phyloP scores from a whole-genome alignment of 2,329 filamentous ascomycete species.

The Claviceps sp. region DNA sequence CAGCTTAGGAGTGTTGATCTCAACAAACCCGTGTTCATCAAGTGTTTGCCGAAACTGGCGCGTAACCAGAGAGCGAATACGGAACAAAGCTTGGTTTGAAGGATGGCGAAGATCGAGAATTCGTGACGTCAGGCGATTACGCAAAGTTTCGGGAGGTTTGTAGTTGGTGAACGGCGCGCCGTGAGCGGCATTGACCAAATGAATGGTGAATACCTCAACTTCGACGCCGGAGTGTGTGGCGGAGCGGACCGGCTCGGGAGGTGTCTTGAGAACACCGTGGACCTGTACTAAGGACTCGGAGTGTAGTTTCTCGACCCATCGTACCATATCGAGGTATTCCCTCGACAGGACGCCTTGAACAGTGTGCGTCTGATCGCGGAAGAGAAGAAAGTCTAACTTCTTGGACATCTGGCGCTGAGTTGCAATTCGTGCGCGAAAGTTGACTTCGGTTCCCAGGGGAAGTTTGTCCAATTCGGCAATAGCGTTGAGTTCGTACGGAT shows the following conservation, averaged over 20 bases:
- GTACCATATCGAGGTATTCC: slow-evolving; percentile 56
- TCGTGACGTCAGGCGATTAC: slow-evolving; percentile 63
- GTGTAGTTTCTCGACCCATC: slow-evolving; percentile 75
- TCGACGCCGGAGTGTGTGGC: slow-evolving; percentile 67
- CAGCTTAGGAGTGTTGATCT: slow-evolving; percentile 88
- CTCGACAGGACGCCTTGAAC: slow-evolving; percentile 65
- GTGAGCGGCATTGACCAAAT: slow-evolving; percentile 37
- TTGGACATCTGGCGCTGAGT: slow-evolving; percentile 71
- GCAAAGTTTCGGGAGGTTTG: slow-evolving; percentile 49
- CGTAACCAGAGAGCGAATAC: slow-evolving; percentile 68
- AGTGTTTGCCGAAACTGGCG: slow-evolving; percentile 68
- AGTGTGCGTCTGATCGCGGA: slow-evolving; percentile 71
- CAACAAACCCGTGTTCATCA: slow-evolving; percentile 66
- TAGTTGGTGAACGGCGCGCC: slow-evolving; percentile 39
- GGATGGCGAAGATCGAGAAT: slow-evolving; percentile 79
- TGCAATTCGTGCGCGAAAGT: slow-evolving; percentile 28
- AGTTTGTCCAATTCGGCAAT: slow-evolving; percentile 23
- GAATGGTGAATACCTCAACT: slow-evolving; percentile 48
- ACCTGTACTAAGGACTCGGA: slow-evolving; percentile 69
- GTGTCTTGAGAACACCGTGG: slow-evolving; percentile 57
- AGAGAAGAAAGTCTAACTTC: slow-evolving; percentile 71
- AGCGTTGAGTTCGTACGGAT: slow-evolving; percentile 26
- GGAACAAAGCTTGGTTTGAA: slow-evolving; percentile 76
- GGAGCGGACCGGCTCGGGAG: slow-evolving; percentile 61
- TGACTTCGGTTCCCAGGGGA: slow-evolving; percentile 26